Evolutionary conservation across 148 eudicot species (phyloP).

Genomic region (Simmondsia chinensis): DNA sequence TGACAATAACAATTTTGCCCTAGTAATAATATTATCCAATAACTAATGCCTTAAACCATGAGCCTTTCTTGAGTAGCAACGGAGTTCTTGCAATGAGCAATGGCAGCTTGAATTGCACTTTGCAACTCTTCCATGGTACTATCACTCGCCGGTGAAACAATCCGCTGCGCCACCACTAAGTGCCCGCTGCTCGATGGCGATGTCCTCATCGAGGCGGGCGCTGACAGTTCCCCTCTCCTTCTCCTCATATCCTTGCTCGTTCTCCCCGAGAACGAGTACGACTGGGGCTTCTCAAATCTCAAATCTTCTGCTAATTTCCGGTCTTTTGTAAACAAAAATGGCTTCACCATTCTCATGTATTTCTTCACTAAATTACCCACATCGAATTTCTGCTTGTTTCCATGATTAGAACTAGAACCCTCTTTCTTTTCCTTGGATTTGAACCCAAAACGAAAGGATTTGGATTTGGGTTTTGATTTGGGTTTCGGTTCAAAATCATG

Average conservation of each 20-base stretch:
- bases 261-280: conserved; percentile 43
- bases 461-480: conserved; percentile 20
- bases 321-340: conserved; percentile 19
- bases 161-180: conserved; percentile 23
- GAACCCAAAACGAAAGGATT: conserved; percentile 50
- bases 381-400: conserved; percentile 36
- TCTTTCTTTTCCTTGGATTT: too few species aligned
- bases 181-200: conserved; percentile 43
- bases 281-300: conserved; percentile 8
- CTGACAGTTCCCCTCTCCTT: conserved; percentile 46
- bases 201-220: conserved; percentile 70
- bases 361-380: conserved; percentile 41
- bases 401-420: too few species aligned
- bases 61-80: conserved; percentile 26
- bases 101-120: conserved; percentile 87
- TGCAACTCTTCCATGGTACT: conserved; percentile 91
- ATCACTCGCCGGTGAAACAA: conserved; percentile 29
- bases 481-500: too few species aligned
- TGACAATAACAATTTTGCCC: too few species aligned
- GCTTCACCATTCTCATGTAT: conserved; percentile 45
- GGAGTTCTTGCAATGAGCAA: conserved; percentile 90
- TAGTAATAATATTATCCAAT: too few species aligned
- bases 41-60: too few species aligned
- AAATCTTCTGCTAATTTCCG: conserved; percentile 12
- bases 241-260: conserved; percentile 18